These are phyloP conservation scores for Cryphonectria naterciae DNA, from an alignment of 2,329 filamentous ascomycete species.

Conservation along the genomic window DNA sequence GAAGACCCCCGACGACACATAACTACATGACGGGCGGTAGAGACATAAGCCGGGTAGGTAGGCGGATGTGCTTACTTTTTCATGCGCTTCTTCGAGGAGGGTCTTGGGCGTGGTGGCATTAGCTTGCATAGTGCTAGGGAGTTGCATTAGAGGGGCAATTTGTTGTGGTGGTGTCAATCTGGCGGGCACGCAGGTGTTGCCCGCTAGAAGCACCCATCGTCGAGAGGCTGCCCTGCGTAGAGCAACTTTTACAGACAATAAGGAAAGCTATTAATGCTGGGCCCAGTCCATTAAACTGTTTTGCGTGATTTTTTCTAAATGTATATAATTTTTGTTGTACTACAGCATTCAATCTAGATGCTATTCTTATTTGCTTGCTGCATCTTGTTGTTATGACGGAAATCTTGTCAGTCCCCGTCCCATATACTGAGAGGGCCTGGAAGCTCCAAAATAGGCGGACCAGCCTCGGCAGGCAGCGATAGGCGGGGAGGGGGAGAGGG, in stretches of 20 bases:
- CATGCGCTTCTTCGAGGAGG: neutral
- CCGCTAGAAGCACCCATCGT: neutral
- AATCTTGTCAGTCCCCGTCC: neutral
- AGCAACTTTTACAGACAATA: neutral
- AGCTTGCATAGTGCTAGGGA: neutral
- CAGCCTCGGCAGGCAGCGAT: conserved; percentile 12
- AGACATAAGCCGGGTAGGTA: neutral
- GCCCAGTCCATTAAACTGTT: neutral
- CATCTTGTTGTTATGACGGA: neutral
- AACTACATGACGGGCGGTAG: neutral
- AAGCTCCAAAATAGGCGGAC: neutral
- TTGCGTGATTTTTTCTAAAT: neutral
- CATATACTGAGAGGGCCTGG: neutral
- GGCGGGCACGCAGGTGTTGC: neutral
- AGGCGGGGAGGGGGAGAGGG: neutral
- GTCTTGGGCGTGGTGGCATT: neutral
- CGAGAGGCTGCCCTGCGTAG: neutral
- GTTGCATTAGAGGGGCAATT: neutral
- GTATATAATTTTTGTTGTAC: too few relatives aligned
- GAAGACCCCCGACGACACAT: neutral
- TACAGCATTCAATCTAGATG: neutral
- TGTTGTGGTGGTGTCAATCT: neutral
- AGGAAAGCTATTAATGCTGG: neutral
- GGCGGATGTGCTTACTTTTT: neutral
- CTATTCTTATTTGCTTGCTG: neutral